These are phyloP conservation scores for Schizophyllum amplum DNA, from an alignment of 1,284 basidiomycete species.

Conservation along the genomic window DNA sequence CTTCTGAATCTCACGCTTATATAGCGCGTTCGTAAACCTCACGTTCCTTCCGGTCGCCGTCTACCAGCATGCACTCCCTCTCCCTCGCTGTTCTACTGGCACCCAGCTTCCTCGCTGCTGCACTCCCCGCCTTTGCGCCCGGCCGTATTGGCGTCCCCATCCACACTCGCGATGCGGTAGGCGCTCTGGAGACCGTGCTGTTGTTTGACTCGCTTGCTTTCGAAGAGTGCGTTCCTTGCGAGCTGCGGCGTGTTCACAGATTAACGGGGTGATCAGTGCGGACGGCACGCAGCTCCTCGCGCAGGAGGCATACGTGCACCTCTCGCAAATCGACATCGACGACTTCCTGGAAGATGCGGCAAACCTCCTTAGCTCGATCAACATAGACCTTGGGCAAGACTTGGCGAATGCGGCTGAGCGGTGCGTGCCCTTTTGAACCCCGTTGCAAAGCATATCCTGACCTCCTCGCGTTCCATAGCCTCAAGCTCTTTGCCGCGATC, in stretches of 20 bases:
- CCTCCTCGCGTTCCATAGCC: constrained; percentile 7
- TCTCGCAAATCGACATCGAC: not conserved
- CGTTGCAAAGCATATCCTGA: too few relatives aligned
- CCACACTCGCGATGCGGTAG: not conserved
- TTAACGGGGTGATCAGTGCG: not conserved
- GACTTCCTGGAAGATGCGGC: not conserved
- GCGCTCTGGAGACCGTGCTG: not conserved
- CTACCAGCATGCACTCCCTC: not conserved
- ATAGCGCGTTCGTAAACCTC: too few relatives aligned
- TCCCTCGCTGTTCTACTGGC: not conserved
- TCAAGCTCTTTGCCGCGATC: constrained; percentile 25
- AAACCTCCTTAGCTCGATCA: not conserved
- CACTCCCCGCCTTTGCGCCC: not conserved
- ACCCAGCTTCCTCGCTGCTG: not conserved
- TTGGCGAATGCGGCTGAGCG: not conserved
- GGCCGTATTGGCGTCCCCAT: not conserved
- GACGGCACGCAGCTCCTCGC: not conserved
- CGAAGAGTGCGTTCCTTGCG: not conserved
- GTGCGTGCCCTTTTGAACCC: too few relatives aligned
- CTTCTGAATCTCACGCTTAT: not conserved
- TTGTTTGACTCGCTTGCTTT: not conserved
- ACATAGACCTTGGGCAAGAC: not conserved
- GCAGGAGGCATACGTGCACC: not conserved
- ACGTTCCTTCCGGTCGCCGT: not conserved
- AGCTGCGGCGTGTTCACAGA: not conserved